Evolutionary conservation across 2,329 filamentous ascomycete genomes (phyloP).

Genomic region (Fusarium sp.): DNA sequence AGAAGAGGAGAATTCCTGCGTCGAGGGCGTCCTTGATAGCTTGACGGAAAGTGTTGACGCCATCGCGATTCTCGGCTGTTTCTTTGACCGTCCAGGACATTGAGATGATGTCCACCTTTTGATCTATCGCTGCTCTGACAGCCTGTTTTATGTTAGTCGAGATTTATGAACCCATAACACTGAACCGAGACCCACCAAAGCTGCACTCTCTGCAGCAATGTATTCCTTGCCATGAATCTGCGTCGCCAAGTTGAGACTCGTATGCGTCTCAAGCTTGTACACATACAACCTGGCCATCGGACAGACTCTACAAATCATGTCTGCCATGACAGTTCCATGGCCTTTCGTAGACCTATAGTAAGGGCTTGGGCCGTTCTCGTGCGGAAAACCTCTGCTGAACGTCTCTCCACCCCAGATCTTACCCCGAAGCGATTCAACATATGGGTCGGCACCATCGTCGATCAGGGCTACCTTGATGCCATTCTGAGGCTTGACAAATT

Average conservation of each 20-base stretch:
- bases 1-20: background rate
- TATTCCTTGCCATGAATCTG: background rate
- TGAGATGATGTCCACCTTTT: constrained; percentile 19
- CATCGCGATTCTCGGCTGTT: background rate
- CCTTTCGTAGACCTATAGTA: background rate
- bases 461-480: background rate
- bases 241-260: background rate
- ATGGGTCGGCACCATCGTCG: background rate
- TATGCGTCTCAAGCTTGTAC: constrained; percentile 22
- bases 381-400: background rate
- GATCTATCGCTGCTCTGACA: constrained; percentile 13
- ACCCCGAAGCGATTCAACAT: background rate
- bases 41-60: background rate
- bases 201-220: constrained; percentile 6
- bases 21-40: background rate
- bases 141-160: background rate
- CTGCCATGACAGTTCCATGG: background rate
- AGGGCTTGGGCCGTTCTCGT: background rate
- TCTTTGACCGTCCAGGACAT: constrained; percentile 26
- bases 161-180: background rate
- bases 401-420: background rate
- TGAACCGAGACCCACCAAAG: background rate
- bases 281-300: background rate
- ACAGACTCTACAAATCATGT: background rate
- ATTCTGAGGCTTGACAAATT: background rate